Conservation (phyloP, 169 alveolate genomes). For the Babesia ovis region DNA sequence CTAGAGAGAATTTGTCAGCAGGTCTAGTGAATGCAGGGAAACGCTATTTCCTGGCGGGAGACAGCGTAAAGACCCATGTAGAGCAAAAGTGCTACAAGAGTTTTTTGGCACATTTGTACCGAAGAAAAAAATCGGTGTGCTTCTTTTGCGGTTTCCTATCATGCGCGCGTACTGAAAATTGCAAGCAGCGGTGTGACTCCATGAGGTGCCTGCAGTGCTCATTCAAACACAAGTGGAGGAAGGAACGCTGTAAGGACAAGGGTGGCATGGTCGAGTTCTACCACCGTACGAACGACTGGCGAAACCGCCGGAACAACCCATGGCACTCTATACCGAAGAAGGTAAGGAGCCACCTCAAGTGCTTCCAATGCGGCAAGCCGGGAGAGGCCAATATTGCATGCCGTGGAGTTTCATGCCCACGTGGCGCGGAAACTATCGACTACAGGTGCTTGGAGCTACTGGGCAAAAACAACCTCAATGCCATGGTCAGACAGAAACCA, state of each 20-base stretch:
- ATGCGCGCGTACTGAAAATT: conserved; percentile 42
- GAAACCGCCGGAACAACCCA: conserved; percentile 30
- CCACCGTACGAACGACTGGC: conserved; percentile 55
- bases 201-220: conserved; percentile 47
- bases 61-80: not conserved
- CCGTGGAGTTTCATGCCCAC: conserved; percentile 54
- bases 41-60: conserved; percentile 47
- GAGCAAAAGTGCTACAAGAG: conserved; percentile 13
- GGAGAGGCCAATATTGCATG: conserved; percentile 64
- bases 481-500: conserved; percentile 30
- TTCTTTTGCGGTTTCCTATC: conserved; percentile 54
- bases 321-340: conserved; percentile 42
- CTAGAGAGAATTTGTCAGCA: conserved; percentile 52
- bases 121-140: conserved; percentile 57
- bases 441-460: conserved; percentile 55
- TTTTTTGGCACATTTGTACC: conserved; percentile 59
- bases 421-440: conserved; percentile 36
- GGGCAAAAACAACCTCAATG: conserved; percentile 30
- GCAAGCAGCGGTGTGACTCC: conserved; percentile 28
- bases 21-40: conserved; percentile 38
- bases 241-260: conserved; percentile 41
- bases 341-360: conserved; percentile 4
- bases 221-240: conserved; percentile 52
- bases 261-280: conserved; percentile 37
- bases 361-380: conserved; percentile 57